Conservation (phyloP, 163 green algal genomes). For the Chlamydomonas reinhardtii region DNA sequence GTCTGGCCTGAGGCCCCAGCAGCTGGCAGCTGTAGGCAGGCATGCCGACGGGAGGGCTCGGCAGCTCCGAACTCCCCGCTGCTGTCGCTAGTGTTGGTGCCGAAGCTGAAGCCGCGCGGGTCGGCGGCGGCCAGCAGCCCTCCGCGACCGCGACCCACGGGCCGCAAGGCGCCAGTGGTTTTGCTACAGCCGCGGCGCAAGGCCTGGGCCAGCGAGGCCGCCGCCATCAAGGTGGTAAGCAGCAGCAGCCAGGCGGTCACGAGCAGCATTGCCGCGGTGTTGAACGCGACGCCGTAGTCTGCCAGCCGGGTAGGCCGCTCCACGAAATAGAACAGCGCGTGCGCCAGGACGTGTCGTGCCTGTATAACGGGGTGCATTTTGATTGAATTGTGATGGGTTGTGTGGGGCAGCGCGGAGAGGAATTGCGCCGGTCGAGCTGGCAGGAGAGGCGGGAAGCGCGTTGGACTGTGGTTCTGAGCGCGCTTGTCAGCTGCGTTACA, state of each 20-base stretch:
- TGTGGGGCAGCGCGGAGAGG: too few relatives aligned
- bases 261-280: slow-evolving; percentile 2
- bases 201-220: too few relatives aligned
- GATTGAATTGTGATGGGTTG: not conserved
- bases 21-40: too few relatives aligned
- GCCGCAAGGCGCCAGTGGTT: too few relatives aligned
- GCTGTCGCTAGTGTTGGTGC: not conserved
- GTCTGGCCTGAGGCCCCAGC: too few relatives aligned
- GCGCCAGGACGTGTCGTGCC: slow-evolving; percentile 7
- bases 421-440: too few relatives aligned
- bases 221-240: not conserved
- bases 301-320: not conserved
- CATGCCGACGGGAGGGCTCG: too few relatives aligned
- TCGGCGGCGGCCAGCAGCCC: not conserved
- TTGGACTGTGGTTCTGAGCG: too few relatives aligned
- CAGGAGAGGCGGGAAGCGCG: too few relatives aligned
- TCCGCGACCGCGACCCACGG: not conserved
- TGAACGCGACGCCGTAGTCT: slow-evolving; percentile 31
- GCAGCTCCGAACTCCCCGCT: too few relatives aligned
- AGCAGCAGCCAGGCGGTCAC: slow-evolving; percentile 13
- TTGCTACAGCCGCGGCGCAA: too few relatives aligned
- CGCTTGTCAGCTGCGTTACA: too few relatives aligned
- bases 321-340: slow-evolving; percentile 5
- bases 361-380: not conserved
- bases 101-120: not conserved